phyloP scores from a whole-genome alignment of 202 grass and related monocot species.

The Saccharum hybrid region DNA sequence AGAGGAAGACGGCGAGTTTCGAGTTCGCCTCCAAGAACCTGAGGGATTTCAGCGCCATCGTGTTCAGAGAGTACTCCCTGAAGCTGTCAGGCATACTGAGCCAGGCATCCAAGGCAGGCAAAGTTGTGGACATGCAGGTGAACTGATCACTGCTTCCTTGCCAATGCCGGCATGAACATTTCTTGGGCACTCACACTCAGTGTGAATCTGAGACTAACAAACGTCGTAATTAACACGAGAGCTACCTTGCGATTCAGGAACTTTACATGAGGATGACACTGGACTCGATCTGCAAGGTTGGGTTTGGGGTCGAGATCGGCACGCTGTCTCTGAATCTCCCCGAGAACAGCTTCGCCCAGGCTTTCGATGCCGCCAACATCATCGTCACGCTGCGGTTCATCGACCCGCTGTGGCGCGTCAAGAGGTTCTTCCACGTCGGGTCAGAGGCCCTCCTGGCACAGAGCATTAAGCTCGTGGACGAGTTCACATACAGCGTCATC shows the following conservation, averaged over 20 bases:
- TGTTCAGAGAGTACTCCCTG: slow-evolving; percentile 89
- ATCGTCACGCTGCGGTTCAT: slow-evolving; percentile 91
- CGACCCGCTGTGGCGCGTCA: slow-evolving; percentile 83
- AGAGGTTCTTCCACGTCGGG: slow-evolving; percentile 70
- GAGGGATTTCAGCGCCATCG: slow-evolving; percentile 79
- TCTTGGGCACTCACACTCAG: not conserved
- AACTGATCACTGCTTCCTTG: not conserved
- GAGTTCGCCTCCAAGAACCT: slow-evolving; percentile 96
- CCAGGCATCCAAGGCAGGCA: slow-evolving; percentile 56
- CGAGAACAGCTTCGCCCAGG: slow-evolving; percentile 81
- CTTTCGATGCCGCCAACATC: slow-evolving; percentile 83
- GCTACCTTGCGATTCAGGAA: slow-evolving; percentile 54
- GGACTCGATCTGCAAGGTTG: slow-evolving; percentile 92
- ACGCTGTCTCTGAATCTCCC: slow-evolving; percentile 78
- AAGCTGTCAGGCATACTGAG: slow-evolving; percentile 80
- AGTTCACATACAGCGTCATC: slow-evolving; percentile 89
- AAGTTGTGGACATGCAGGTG: slow-evolving; percentile 83
- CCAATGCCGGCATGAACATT: not conserved
- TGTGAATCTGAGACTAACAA: not conserved
- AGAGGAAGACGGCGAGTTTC: slow-evolving; percentile 95
- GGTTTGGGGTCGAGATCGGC: slow-evolving; percentile 88
- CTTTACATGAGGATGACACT: slow-evolving; percentile 95
- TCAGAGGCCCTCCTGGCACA: slow-evolving; percentile 83
- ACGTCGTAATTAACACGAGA: slow-evolving; percentile 9
- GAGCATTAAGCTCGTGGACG: slow-evolving; percentile 87